These are phyloP conservation scores for Fusarium buharicum DNA, from an alignment of 2,329 filamentous ascomycete species.

Conservation along the genomic window DNA sequence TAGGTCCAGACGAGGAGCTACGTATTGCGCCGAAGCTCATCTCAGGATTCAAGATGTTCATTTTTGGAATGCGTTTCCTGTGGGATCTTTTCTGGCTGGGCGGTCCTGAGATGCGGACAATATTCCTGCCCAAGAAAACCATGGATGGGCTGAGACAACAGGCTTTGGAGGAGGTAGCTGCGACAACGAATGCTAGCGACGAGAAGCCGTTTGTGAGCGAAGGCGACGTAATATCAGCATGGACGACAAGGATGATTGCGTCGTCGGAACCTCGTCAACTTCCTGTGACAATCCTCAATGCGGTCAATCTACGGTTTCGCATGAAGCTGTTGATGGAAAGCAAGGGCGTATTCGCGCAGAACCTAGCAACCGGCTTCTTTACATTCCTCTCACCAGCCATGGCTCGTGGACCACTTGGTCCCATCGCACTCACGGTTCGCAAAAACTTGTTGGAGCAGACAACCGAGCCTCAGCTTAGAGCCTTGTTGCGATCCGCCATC, in stretches of 20 bases:
- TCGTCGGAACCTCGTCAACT: slow-evolving; percentile 30
- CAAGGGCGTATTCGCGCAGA: slow-evolving; percentile 44
- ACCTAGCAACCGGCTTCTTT: slow-evolving; percentile 39
- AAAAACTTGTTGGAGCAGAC: slow-evolving; percentile 49
- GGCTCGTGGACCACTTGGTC: slow-evolving; percentile 41
- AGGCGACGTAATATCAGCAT: slow-evolving; percentile 58
- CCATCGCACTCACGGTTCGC: slow-evolving; percentile 48
- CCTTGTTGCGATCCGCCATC: slow-evolving; percentile 41
- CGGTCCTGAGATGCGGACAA: slow-evolving; percentile 49
- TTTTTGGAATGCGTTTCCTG: slow-evolving; percentile 50
- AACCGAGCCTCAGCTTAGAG: slow-evolving; percentile 49
- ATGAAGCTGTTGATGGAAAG: slow-evolving; percentile 32
- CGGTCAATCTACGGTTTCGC: slow-evolving; percentile 45
- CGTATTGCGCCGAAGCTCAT: slow-evolving; percentile 39
- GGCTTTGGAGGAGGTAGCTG: slow-evolving; percentile 45
- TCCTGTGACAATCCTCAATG: slow-evolving; percentile 41
- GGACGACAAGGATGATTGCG: slow-evolving; percentile 48
- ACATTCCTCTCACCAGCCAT: slow-evolving; percentile 38
- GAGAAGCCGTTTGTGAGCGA: slow-evolving; percentile 56
- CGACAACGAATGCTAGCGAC: neutral
- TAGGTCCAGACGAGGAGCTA: slow-evolving; percentile 4
- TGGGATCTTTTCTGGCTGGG: slow-evolving; percentile 49
- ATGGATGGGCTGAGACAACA: slow-evolving; percentile 47
- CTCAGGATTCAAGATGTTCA: slow-evolving; percentile 42
- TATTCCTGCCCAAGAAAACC: slow-evolving; percentile 53